Percentiles rank a stretch among this genome's conserved stretches.
phyloP scores from a whole-genome alignment of 2,329 filamentous ascomycete species.

The Neonectria ditissima region DNA sequence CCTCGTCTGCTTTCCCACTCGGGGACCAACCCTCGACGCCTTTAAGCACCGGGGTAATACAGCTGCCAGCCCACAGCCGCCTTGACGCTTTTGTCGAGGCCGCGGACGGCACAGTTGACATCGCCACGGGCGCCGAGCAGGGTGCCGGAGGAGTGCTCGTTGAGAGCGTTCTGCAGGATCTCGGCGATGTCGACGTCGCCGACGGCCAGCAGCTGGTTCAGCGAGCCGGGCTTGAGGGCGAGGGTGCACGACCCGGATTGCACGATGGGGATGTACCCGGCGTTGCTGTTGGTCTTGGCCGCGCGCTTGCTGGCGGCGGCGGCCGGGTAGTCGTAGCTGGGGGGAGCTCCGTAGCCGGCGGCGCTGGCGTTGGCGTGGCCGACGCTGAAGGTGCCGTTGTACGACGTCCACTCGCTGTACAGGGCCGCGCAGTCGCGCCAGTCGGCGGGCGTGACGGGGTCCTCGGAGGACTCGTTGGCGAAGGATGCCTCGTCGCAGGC shows the following conservation, averaged over 20 bases:
- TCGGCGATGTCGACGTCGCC: slow-evolving; percentile 42
- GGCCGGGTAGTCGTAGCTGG: slow-evolving; percentile 3
- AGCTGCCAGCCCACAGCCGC: slow-evolving; percentile 19
- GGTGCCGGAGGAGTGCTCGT: slow-evolving; percentile 17
- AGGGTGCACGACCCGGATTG: slow-evolving; percentile 25
- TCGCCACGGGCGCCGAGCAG: slow-evolving; percentile 11
- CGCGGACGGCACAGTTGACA: slow-evolving; percentile 16
- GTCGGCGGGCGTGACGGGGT: slow-evolving; percentile 41
- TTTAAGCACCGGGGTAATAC: slow-evolving; percentile 27
- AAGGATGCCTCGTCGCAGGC: slow-evolving; percentile 46
- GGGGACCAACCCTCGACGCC: neutral
- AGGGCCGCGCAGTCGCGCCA: slow-evolving; percentile 49
- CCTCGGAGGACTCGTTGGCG: slow-evolving; percentile 28
- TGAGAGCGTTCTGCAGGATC: slow-evolving; percentile 31
- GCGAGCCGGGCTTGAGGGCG: slow-evolving; percentile 4
- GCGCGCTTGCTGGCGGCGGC: slow-evolving; percentile 1
- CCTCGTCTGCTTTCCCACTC: neutral
- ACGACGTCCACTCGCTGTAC: slow-evolving; percentile 44
- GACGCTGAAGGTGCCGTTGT: slow-evolving; percentile 49
- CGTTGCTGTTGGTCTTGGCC: neutral
- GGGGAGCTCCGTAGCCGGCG: neutral
- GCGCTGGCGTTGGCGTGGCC: slow-evolving; percentile 4
- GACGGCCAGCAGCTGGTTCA: slow-evolving; percentile 33
- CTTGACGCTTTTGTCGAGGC: slow-evolving; percentile 5
- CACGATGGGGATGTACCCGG: slow-evolving; percentile 18